Evolutionary conservation across 2,329 filamentous ascomycete genomes (phyloP).

Genomic region (Sporothrix pallida): DNA sequence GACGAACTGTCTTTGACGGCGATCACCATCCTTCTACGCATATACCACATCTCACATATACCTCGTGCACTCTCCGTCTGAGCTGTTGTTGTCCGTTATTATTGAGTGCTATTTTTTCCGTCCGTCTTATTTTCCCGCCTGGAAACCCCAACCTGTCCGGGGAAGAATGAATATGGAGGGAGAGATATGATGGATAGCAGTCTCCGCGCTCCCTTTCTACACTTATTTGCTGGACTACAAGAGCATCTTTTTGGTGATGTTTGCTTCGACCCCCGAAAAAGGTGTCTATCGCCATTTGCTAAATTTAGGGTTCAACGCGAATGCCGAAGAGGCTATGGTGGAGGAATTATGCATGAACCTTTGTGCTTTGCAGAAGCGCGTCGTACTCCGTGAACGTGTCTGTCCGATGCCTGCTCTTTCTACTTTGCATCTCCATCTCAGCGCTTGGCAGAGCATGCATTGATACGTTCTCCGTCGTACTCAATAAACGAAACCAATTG

Average conservation of each 20-base stretch:
- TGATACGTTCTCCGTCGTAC: background rate
- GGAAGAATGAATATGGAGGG: background rate
- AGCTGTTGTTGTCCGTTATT: background rate
- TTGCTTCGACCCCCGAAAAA: background rate
- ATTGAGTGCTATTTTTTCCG: background rate
- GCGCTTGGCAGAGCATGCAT: conserved; percentile 15
- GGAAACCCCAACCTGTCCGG: conserved; percentile 22
- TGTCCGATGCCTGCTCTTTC: background rate
- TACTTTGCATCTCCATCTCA: background rate
- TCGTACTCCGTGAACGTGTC: background rate
- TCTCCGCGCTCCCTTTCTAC: conserved; percentile 16
- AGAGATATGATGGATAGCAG: background rate
- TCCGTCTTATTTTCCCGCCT: conserved; percentile 14
- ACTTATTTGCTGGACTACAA: background rate
- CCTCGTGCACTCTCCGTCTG: background rate
- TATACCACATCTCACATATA: background rate
- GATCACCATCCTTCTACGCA: background rate
- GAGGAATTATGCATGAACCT: background rate
- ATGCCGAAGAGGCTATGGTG: background rate
- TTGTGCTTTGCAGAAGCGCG: background rate
- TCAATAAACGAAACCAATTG: background rate
- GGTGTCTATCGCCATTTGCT: background rate
- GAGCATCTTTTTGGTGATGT: no score
- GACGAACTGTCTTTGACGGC: conserved; percentile 10
- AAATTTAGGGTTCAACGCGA: background rate